These are phyloP conservation scores for Hippophae rhamnoides DNA, from an alignment of 306 rosid species.

Conservation along the genomic window DNA sequence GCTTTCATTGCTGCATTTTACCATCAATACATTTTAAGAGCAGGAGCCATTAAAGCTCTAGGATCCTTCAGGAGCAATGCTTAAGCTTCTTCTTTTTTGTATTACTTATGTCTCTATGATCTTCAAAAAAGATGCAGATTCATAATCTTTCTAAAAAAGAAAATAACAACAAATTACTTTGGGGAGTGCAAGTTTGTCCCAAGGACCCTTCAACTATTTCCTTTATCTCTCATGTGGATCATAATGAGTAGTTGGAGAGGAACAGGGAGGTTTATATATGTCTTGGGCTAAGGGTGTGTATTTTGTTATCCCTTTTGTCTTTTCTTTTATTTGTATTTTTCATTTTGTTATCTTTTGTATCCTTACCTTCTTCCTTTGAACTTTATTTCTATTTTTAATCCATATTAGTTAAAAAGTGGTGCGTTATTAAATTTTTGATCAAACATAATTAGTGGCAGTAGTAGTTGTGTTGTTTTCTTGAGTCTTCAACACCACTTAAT, in stretches of 20 bases:
- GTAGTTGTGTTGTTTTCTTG: constrained; percentile 7
- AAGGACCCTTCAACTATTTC: constrained; percentile 14
- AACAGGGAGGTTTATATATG: constrained; percentile 51
- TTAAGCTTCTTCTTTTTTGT: constrained; percentile 13
- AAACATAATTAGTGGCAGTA: neutral
- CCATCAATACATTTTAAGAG: constrained; percentile 74
- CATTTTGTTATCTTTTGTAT: constrained; percentile 23
- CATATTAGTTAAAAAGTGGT: constrained; percentile 6
- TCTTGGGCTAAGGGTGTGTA: constrained; percentile 24
- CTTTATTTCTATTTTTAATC: constrained; percentile 4
- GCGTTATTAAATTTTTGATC: neutral
- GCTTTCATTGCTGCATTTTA: constrained; percentile 81
- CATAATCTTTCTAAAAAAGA: constrained; percentile 14
- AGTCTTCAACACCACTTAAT: constrained; percentile 8
- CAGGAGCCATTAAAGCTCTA: constrained; percentile 77
- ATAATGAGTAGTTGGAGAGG: constrained; percentile 16
- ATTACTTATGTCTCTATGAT: neutral
- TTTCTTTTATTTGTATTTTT: constrained; percentile 14
- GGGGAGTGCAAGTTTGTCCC: constrained; percentile 35
- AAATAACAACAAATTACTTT: constrained; percentile 19
- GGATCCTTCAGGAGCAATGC: constrained; percentile 95
- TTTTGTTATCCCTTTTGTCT: constrained; percentile 28
- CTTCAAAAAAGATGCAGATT: constrained; percentile 2
- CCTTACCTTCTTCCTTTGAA: constrained; percentile 7
- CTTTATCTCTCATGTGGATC: constrained; percentile 1